Conservation (phyloP, 2,329 filamentous ascomycete species). For the Cercospora berteroae region DNA sequence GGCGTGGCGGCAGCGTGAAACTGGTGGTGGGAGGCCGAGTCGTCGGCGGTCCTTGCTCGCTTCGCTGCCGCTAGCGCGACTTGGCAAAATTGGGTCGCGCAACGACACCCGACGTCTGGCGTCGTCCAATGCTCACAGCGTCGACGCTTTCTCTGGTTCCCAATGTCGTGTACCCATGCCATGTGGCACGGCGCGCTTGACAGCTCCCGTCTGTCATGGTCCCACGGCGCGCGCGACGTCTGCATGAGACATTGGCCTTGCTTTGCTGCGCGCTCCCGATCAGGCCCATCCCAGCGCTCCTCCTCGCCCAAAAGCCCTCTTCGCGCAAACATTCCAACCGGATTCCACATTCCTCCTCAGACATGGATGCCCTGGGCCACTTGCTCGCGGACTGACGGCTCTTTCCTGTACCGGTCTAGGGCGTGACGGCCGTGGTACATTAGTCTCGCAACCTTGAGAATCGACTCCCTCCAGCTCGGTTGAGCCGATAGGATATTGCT, state of each 20-base stretch:
- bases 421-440: constrained; percentile 10
- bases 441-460: constrained; percentile 28
- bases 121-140: background rate
- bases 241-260: constrained; percentile 10
- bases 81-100: background rate
- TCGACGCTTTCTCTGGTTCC: background rate
- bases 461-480: constrained; percentile 23
- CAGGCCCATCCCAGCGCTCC: constrained; percentile 12
- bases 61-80: background rate
- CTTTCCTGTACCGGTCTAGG: constrained; percentile 15
- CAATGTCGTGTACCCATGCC: constrained; percentile 8
- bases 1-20: background rate
- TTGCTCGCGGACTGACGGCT: constrained; percentile 5
- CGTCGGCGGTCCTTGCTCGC: background rate
- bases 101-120: constrained; percentile 4
- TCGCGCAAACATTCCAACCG: constrained; percentile 20
- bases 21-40: background rate
- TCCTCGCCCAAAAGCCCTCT: constrained; percentile 8
- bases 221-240: background rate
- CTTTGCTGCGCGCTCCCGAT: constrained; percentile 18
- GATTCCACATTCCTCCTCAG: constrained; percentile 15
- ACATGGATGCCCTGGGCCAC: constrained; percentile 27
- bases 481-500: constrained; percentile 18
- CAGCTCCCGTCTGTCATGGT: constrained; percentile 1
- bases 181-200: constrained; percentile 10